Base-by-base conservation (phyloP, 1,139 yeast genomes). In the Magnusiomyces sp. region DNA sequence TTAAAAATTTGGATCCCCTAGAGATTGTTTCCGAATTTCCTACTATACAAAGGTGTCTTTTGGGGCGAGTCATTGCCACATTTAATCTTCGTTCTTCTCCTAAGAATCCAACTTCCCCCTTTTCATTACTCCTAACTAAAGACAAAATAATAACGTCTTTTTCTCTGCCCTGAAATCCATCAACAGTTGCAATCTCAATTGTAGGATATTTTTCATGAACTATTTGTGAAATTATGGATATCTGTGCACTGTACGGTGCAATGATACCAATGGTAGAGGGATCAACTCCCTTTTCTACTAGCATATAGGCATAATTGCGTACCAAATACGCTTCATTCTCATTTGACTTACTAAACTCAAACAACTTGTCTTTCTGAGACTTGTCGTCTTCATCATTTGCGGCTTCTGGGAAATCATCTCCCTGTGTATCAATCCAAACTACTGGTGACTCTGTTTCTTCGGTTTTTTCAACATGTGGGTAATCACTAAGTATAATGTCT, bases 81-180 rank as follows among this genome's bases (percentile, higher is more conserved):
- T 89, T 89, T 50, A 88, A 70, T 39, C 71, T 56, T 34, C 89
- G 69, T 52, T 76, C 74, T 58, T 88, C 95, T 40, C 74, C 73
- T 51, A 88, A 68, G 61, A 88, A 88, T 14, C 96, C 96, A 47
- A 88, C 81, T 50, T 81, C 84, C 44, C 74, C 67, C 10, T 67
- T 59, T 44, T 75, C 75, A 61, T 89, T 89, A 14, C 94, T 83
- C 49, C 96, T 71, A 1, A 88, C 96, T 51, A 89, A 65, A 0
- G 95, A 79, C n/a, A 89, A 73, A 1, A 89, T 74, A 3, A 89
- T 83, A 29, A 86, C 81, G 53, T 89, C 95, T 62, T 89, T 89
- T 62, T 89, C 97, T 52, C 95, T 73, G 0, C 97, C 97, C 67
- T 89, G 97, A 62, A 85, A 89, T 17, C 94, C 95, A 66, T 87